These are phyloP conservation scores for Sarcodon aspratus DNA, from an alignment of 768 basidiomycete genomes.

Conservation along the genomic window DNA sequence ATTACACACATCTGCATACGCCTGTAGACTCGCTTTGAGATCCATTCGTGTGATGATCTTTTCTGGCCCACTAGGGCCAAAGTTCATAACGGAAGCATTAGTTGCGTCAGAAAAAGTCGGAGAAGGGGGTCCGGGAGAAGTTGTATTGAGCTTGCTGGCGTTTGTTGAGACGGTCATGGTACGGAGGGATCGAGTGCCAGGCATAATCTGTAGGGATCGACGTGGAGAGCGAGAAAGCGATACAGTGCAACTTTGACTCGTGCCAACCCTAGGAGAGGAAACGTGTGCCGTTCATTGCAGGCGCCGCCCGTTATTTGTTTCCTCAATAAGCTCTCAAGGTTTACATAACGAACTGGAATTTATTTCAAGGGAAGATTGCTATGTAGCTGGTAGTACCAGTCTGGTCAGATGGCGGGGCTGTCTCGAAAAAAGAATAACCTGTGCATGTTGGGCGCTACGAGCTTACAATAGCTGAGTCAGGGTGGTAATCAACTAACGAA, in stretches of 20 bases:
- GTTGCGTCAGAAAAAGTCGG: slow-evolving; percentile 80
- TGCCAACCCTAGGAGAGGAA: too few relatives aligned
- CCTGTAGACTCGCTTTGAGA: slow-evolving; percentile 65
- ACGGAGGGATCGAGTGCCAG: slow-evolving; percentile 49
- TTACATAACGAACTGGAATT: too few relatives aligned
- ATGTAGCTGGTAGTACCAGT: too few relatives aligned
- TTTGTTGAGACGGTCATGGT: slow-evolving; percentile 37
- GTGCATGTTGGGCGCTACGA: too few relatives aligned
- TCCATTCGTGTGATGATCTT: slow-evolving; percentile 78
- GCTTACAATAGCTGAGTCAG: too few relatives aligned
- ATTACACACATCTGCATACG: slow-evolving; percentile 66
- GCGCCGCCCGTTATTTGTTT: too few relatives aligned
- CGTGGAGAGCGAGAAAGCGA: neutral
- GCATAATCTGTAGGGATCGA: slow-evolving; percentile 17
- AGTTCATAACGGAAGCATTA: slow-evolving; percentile 66
- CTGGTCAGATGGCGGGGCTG: too few relatives aligned
- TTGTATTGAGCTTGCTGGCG: slow-evolving; percentile 20
- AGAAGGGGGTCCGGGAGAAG: slow-evolving; percentile 57
- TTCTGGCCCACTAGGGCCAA: slow-evolving; percentile 61
- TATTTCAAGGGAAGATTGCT: too few relatives aligned
- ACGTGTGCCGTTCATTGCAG: too few relatives aligned
- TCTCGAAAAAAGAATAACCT: too few relatives aligned
- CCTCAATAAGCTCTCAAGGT: too few relatives aligned
- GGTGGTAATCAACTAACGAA: too few relatives aligned
- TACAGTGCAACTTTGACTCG: neutral